A percentile compares a stretch with the other conserved stretches of the same genome.
These are phyloP conservation scores for Flaveria sonorensis DNA, from an alignment of 129 eudicot species.

Conservation along the genomic window DNA sequence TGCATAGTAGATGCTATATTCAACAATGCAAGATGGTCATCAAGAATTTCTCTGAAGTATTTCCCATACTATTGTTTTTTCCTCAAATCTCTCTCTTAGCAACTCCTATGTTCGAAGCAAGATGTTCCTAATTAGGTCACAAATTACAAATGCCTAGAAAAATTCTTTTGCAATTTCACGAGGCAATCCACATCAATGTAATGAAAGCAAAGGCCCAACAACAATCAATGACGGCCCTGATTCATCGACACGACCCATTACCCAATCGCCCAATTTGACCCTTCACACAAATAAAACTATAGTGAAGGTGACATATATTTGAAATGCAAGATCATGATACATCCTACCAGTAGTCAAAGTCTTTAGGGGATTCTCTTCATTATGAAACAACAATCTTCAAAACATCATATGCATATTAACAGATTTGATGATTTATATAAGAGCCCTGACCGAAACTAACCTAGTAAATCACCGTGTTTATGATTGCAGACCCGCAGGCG, in stretches of 20 bases:
- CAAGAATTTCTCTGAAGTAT: background rate
- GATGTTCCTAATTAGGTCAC: background rate
- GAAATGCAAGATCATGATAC: slow-evolving; percentile 26
- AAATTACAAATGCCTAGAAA: background rate
- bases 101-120: background rate
- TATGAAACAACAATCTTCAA: slow-evolving; percentile 23
- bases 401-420: slow-evolving; percentile 35
- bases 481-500: slow-evolving; percentile 27
- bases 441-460: slow-evolving; percentile 24
- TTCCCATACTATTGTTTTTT: background rate
- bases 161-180: background rate
- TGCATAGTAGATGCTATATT: background rate
- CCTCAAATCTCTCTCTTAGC: too few species aligned
- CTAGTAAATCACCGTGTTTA: background rate
- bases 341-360: slow-evolving; percentile 18
- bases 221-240: background rate
- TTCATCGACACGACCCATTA: background rate
- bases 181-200: background rate
- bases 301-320: background rate
- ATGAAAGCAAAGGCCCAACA: too few species aligned
- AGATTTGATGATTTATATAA: slow-evolving; percentile 23
- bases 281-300: background rate
- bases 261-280: background rate
- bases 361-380: slow-evolving; percentile 27
- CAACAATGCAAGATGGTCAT: background rate